Percentiles rank a stretch among this genome's conserved stretches.
Evolutionary conservation across 192 early-diverging fungal genomes (phyloP).

Genomic region (Linnemannia schmuckeri): DNA sequence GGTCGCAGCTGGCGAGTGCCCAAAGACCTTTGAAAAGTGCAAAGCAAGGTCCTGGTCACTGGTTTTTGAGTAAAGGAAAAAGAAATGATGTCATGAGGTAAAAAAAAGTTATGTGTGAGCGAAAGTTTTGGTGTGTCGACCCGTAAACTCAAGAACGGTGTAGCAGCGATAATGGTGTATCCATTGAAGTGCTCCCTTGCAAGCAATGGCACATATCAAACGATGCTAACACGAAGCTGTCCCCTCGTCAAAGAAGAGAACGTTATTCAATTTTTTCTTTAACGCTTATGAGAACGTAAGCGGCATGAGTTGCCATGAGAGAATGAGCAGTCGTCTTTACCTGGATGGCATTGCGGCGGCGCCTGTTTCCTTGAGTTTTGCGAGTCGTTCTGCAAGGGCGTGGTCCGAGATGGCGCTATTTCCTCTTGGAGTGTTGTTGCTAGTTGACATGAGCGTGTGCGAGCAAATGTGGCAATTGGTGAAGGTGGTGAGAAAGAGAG

Average conservation of each 20-base stretch:
- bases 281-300: too few species aligned
- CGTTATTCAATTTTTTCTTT: too few species aligned
- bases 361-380: conserved; percentile 34
- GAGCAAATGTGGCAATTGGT: not conserved
- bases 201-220: too few species aligned
- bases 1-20: conserved; percentile 39
- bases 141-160: too few species aligned
- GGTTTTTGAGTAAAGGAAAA: not conserved
- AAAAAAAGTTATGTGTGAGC: not conserved
- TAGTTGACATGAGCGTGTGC: not conserved
- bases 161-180: too few species aligned
- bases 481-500: not conserved
- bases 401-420: conserved; percentile 18
- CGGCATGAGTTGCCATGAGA: not conserved
- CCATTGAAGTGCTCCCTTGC: too few species aligned
- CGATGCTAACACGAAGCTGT: too few species aligned
- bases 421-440: not conserved
- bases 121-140: not conserved
- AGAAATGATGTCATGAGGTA: not conserved
- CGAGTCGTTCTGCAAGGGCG: conserved; percentile 31
- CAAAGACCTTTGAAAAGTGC: conserved; percentile 56
- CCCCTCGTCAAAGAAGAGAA: too few species aligned
- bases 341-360: conserved; percentile 15
- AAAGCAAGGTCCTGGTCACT: conserved; percentile 48
- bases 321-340: conserved; percentile 5